phyloP scores from a whole-genome alignment of 2,329 filamentous ascomycete genomes.

The Sclerotinia spermophila region DNA sequence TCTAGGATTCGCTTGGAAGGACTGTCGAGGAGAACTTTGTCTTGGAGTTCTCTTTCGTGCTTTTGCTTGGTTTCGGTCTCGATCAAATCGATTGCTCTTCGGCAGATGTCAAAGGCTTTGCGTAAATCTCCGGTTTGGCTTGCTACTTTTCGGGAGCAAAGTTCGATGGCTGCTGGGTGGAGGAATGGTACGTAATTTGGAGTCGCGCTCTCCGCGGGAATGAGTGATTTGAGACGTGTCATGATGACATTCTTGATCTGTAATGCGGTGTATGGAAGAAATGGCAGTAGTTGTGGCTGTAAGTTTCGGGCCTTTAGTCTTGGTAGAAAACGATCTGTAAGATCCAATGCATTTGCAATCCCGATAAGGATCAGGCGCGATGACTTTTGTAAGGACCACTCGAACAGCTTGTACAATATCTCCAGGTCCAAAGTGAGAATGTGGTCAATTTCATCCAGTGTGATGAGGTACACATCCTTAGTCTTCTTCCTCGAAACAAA shows the following conservation, averaged over 20 bases:
- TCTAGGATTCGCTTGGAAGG: constrained; percentile 74
- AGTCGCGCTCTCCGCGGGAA: constrained; percentile 52
- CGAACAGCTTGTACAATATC: constrained; percentile 88
- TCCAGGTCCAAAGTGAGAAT: constrained; percentile 85
- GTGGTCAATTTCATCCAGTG: constrained; percentile 93
- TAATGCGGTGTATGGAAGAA: constrained; percentile 82
- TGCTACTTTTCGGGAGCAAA: constrained; percentile 91
- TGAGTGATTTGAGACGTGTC: constrained; percentile 71
- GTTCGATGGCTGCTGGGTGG: constrained; percentile 87
- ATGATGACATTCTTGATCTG: constrained; percentile 89
- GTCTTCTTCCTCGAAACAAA: constrained; percentile 61
- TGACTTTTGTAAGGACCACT: constrained; percentile 82
- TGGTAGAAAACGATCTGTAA: constrained; percentile 92
- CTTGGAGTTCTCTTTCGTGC: constrained; percentile 59
- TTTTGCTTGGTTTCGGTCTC: constrained; percentile 78
- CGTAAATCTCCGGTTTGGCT: constrained; percentile 91
- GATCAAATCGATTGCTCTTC: constrained; percentile 81
- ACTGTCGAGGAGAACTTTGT: constrained; percentile 54
- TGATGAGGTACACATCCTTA: constrained; percentile 68
- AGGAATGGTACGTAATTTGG: constrained; percentile 75
- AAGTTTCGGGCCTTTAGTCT: constrained; percentile 89
- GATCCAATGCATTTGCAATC: constrained; percentile 91
- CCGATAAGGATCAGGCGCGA: constrained; percentile 83
- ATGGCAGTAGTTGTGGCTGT: constrained; percentile 84
- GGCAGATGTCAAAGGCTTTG: constrained; percentile 92